These are phyloP conservation scores for Phaffia australis DNA, from an alignment of 768 basidiomycete genomes.

Conservation along the genomic window DNA sequence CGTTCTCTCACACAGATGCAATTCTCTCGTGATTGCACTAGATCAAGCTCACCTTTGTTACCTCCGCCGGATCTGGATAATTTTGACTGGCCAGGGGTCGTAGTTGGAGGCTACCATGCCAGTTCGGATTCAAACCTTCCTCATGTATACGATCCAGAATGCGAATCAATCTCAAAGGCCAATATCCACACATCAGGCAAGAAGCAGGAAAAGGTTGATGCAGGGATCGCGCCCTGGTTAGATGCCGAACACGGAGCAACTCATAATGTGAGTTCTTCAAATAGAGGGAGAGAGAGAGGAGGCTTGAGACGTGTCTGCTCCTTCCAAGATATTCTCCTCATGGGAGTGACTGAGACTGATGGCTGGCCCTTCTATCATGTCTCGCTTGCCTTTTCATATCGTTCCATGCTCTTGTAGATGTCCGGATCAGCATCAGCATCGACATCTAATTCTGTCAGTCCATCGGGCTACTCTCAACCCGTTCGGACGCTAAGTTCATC, in stretches of 20 bases:
- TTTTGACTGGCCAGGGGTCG: constrained; percentile 14
- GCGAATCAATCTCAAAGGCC: background rate
- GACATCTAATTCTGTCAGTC: no score
- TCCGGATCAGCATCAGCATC: constrained; percentile 1
- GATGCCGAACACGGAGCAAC: constrained; percentile 6
- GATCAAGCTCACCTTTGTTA: no score
- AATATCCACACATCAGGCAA: background rate
- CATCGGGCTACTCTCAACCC: no score
- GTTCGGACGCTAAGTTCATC: no score
- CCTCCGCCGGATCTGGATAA: no score
- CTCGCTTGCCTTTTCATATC: background rate
- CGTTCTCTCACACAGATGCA: no score
- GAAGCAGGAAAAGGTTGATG: constrained; percentile 19
- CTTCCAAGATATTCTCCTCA: background rate
- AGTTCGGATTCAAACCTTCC: background rate
- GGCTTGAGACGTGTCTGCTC: background rate
- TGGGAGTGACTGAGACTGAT: background rate
- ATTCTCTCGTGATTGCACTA: no score
- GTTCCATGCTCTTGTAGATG: background rate
- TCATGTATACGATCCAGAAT: constrained; percentile 1
- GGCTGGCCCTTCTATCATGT: background rate
- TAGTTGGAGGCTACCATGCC: background rate
- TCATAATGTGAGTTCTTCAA: background rate
- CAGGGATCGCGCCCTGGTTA: constrained; percentile 24
- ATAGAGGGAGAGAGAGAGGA: background rate